Evolutionary conservation across 352 stramenopile genomes (phyloP), one percentile per base, ranked within the genome.

Genomic region (Salisapilia sapeloensis): DNA sequence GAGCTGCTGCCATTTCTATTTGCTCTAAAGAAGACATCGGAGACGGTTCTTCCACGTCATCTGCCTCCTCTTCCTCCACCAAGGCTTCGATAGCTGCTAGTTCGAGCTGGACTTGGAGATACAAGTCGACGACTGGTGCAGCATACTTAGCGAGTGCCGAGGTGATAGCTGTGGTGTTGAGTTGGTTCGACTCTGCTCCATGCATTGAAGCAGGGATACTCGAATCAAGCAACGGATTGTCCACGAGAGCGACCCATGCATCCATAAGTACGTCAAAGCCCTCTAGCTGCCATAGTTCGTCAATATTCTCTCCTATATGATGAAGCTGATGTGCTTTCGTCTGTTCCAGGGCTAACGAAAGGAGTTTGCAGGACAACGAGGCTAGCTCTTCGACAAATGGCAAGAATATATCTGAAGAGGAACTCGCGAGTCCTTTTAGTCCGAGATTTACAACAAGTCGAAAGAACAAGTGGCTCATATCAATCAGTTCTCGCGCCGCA

Each of bases 211-310:
- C 36, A 2, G 55, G 37, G 2, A 48, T 29, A 12, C 46, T 50
- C 2, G 46, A 35, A 37, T 82, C 46, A 1, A 83, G 44, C 23
- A 60, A 53, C 11, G 59, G 54, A 29, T 82, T 56, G 24, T 70
- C 74, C 15, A 69, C 47, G 13, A 90, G 62, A 15, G 66, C 41
- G 23, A 81, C 71, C 75, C 75, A 90, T 2, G 71, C 71, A 42
- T 90, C 75, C 16, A 90, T 47, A 3, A 90, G 44, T 20, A 87
- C 56, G 21, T 87, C 71, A 9, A 90, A 40, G 4, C 66, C 75
- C 34, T 90, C 75, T 11, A 87, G 48, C 33, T 86, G 61, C 75
- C 75, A 90, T n/a, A 90, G 40, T 10, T 85, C 70, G 17, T 82
- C 62, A 1, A 83, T 61, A 0, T 50, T 35, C 6, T 79, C 57